Evolutionary conservation across 305 asterid genomes (phyloP), one percentile per base, ranked within the genome.

Genomic region (Lippia alba): DNA sequence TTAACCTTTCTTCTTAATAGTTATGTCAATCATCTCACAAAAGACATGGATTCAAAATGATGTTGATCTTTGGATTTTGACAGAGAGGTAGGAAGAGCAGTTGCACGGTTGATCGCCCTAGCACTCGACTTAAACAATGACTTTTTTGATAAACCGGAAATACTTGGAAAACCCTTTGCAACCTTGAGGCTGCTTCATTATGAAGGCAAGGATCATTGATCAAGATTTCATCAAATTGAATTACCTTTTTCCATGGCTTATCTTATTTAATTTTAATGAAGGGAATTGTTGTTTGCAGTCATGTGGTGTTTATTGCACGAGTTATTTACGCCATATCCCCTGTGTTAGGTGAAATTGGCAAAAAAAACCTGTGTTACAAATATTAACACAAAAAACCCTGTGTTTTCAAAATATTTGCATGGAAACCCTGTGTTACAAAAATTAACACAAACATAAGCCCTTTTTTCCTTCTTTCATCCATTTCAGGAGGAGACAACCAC

Each of bases 181-280:
- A 81, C 69, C 15, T 77, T 94, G 82, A 85, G 97, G 74, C 89
- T 94, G 65, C 83, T 94, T 60, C 99, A 84, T 73, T 94, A 94
- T 80, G 88, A 84, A 81, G 97, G 99, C 89, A 61, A 71, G 66
- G 24, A 56, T 12, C 18, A 61, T 69, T 64, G 24, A 48, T 67
- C 49, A 34, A 61, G 36, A 58, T 68, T 77, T 66, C 70, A 59
- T 66, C 30, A 24, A 24, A 24, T 24, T 24, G 30, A 24, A 24
- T 24, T 24, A 36, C 8, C 41, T 36, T 36, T n/a, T n/a, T n/a
- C n/a, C 8, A 44, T 63, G 56, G 33, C 55, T 66, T 64, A 55
- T 60, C 30, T 67, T 9, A 59, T 56, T 48, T 61, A 17, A 59
- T 46, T 57, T 40, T 70, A 66, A 67, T 19, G 5, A 24, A 24